These are phyloP conservation scores for Mycena chlorophos DNA, from an alignment of 768 basidiomycete genomes.

Conservation along the genomic window DNA sequence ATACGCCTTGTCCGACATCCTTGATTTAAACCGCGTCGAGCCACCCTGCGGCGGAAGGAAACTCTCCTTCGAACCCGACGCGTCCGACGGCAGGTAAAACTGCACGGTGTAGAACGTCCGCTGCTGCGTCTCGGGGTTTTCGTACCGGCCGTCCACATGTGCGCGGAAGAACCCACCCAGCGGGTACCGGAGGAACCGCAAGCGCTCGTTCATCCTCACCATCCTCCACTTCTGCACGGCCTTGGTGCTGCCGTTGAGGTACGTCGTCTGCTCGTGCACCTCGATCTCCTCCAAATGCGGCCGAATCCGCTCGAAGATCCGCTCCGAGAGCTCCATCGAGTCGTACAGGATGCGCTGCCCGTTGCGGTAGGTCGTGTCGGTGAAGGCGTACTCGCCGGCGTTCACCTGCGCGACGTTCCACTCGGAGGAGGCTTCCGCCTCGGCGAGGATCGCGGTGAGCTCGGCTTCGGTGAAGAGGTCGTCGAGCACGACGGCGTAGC, in stretches of 20 bases:
- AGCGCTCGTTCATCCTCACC: conserved; percentile 6
- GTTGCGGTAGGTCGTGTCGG: conserved; percentile 13
- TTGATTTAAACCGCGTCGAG: not conserved
- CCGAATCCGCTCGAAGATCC: conserved; percentile 13
- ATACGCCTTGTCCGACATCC: not conserved
- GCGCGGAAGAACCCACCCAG: conserved; percentile 5
- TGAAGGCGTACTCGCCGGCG: conserved; percentile 8
- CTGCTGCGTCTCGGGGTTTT: not conserved
- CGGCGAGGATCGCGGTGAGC: conserved; percentile 10
- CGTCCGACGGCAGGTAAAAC: conserved; percentile 8
- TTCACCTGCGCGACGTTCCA: conserved; percentile 19
- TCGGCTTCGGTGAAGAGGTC: conserved; percentile 15
- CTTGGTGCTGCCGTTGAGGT: conserved; percentile 2
- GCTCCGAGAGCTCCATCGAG: conserved; percentile 11
- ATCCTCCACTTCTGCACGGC: conserved; percentile 13
- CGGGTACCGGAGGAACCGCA: conserved; percentile 6
- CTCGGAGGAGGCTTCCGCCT: conserved; percentile 13
- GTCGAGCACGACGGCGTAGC: conserved; percentile 18
- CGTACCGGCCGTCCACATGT: conserved; percentile 2
- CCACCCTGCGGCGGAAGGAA: conserved; percentile 3
- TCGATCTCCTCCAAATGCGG: conserved; percentile 17
- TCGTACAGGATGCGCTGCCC: conserved; percentile 20
- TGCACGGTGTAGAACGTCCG: conserved; percentile 12
- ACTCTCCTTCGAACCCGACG: conserved; percentile 3
- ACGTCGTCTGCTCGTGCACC: conserved; percentile 12